These are phyloP conservation scores for Backusella psychrophila DNA, from an alignment of 192 early-diverging fungal genomes.

Conservation along the genomic window DNA sequence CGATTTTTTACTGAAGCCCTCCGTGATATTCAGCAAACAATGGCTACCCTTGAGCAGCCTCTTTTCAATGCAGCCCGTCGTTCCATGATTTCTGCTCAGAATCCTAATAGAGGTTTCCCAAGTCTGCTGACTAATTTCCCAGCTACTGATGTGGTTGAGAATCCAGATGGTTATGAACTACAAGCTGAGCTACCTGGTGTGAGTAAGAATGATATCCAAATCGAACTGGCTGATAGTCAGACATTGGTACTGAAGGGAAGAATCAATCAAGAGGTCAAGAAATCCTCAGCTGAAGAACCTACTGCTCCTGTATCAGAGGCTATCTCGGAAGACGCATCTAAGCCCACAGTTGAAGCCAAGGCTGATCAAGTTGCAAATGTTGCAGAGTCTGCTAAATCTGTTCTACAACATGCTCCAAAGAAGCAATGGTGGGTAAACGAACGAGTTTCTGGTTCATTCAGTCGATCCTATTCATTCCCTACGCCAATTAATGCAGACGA, in stretches of 20 bases:
- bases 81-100: conserved; percentile 9
- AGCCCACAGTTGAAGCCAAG: neutral
- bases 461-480: conserved; percentile 23
- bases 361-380: neutral
- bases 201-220: conserved; percentile 34
- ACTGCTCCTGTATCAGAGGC: neutral
- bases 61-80: conserved; percentile 25
- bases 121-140: conserved; percentile 10
- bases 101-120: no score
- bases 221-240: conserved; percentile 31
- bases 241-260: conserved; percentile 35
- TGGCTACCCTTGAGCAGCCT: conserved; percentile 35
- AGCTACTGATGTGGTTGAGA: conserved; percentile 34
- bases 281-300: conserved; percentile 7
- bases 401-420: neutral
- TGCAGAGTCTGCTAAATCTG: neutral
- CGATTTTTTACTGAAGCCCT: conserved; percentile 25
- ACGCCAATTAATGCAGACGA: conserved; percentile 7
- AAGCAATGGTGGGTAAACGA: conserved; percentile 23
- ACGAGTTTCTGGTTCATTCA: conserved; percentile 23
- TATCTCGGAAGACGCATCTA: neutral
- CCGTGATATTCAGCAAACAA: conserved; percentile 30
- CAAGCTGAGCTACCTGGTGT: conserved; percentile 42
- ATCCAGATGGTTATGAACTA: conserved; percentile 30
- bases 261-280: neutral